Base-by-base conservation (phyloP, 2,329 filamentous ascomycete genomes). In the Ceratocystis papillata region DNA sequence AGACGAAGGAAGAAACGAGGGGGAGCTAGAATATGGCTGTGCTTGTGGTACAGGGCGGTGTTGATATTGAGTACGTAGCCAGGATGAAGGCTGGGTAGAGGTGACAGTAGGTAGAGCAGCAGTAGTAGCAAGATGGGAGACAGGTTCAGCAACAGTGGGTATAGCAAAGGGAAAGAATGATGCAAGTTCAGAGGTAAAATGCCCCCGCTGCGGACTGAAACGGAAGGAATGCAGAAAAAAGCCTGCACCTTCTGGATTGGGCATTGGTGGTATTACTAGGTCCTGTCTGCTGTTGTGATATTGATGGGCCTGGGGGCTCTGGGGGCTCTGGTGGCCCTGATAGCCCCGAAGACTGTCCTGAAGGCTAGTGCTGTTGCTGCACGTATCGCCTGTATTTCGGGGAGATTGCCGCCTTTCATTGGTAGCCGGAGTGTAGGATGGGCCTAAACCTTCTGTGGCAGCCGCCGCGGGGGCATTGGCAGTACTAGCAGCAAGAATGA, bases 221-320 rank as follows among this genome's bases (percentile, higher is more conserved):
- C 64, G 55, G 64, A 65, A 65, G 64, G 64, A 65, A 61, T 41
- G 57, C 44, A 25, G 64, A n/a, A 48, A 65, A 65, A 65, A 65
- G 28, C 64, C 45, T 65, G 63, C 63, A 30, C 50, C 37, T 57
- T 63, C 41, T 48, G 30, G n/a, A 30, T 63, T 10, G 25, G 46
- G 63, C 37, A n/a, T 20, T 57, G 64, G n/a, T 50, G 55, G 55
- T 30, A 10, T 30, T n/a, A 8, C 25, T 17, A n/a, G 55, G 15
- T 5, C 15, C 33, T 30, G 30, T 30, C 30, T 30, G 30, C 53
- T n/a, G 25, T 30, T 8, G 28, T 10, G 12, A 20, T 10, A 5
- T n/a, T 37, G 55, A 15, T n/a, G 30, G 28, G 8, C 25, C 55
- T 20, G 30, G 5, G 15, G 55, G 10, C 15, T n/a, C 28, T 59